These are phyloP conservation scores for Cercospora citrullina DNA, from an alignment of 2,329 filamentous ascomycete genomes.

Conservation along the genomic window DNA sequence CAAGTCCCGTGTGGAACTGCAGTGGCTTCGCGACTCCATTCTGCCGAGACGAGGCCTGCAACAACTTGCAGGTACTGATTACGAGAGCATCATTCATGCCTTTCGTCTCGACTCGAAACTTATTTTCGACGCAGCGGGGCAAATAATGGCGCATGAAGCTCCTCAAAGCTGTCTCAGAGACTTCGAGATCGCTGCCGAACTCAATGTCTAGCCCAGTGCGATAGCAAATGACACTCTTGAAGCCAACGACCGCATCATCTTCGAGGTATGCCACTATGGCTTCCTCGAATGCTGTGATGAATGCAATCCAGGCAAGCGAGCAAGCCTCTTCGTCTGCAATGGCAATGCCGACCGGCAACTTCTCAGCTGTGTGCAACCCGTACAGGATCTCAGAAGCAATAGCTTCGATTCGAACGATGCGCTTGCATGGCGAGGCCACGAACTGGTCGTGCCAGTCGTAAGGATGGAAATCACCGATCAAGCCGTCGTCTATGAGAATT, in stretches of 20 bases:
- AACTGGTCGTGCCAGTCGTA: constrained; percentile 68
- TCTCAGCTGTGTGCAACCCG: constrained; percentile 40
- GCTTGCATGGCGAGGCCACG: constrained; percentile 63
- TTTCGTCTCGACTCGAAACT: constrained; percentile 60
- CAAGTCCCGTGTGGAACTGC: constrained; percentile 81
- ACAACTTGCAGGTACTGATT: constrained; percentile 60
- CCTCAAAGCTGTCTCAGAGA: constrained; percentile 34
- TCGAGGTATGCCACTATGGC: constrained; percentile 59
- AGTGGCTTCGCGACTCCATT: constrained; percentile 64
- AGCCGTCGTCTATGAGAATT: constrained; percentile 75
- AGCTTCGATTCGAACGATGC: constrained; percentile 76
- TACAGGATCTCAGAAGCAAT: constrained; percentile 65
- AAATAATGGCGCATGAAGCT: constrained; percentile 45
- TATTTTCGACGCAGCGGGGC: constrained; percentile 41
- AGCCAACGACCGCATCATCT: constrained; percentile 70
- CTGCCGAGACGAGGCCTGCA: constrained; percentile 50
- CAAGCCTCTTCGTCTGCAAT: constrained; percentile 36
- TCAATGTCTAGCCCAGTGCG: constrained; percentile 69
- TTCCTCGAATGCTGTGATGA: constrained; percentile 53
- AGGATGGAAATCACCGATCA: constrained; percentile 59
- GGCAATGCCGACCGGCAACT: constrained; percentile 33
- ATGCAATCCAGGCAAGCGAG: constrained; percentile 42
- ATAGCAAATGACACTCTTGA: constrained; percentile 84
- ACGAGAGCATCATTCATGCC: constrained; percentile 71
- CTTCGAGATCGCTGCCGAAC: constrained; percentile 46